Percentiles rank a stretch among this genome's conserved stretches.
Conservation (phyloP, 768 basidiomycete species). For the Lactarius sp. region DNA sequence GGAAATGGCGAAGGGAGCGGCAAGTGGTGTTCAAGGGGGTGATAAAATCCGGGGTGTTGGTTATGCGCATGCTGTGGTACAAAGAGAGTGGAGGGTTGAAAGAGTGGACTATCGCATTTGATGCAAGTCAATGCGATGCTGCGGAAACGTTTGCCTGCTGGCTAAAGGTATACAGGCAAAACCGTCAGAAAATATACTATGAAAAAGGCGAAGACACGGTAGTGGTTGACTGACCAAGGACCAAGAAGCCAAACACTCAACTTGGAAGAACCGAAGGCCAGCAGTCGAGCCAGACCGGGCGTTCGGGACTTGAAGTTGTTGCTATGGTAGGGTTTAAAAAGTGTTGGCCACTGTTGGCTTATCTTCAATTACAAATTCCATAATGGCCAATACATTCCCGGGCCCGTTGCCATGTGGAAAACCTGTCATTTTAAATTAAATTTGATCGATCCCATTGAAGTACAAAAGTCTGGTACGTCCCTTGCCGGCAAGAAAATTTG, state of each 20-base stretch:
- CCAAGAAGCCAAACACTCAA: no score
- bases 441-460: no score
- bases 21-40: neutral
- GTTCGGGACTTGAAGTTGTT: neutral
- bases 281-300: neutral
- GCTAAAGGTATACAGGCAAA: neutral
- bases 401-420: no score
- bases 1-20: conserved; percentile 3
- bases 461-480: no score
- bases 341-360: no score
- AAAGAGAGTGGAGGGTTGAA: conserved; percentile 4
- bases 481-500: no score
- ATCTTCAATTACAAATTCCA: no score
- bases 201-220: neutral
- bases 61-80: neutral
- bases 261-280: neutral
- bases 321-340: no score
- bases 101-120: conserved; percentile 9
- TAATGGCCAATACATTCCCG: no score
- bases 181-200: neutral
- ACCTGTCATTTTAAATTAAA: no score
- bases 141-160: neutral
- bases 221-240: neutral
- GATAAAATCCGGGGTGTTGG: neutral
- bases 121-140: neutral